Evolutionary conservation across 2,329 filamentous ascomycete species (phyloP), one percentile per base, ranked within the genome.

Genomic region (Ascochyta koolunga): DNA sequence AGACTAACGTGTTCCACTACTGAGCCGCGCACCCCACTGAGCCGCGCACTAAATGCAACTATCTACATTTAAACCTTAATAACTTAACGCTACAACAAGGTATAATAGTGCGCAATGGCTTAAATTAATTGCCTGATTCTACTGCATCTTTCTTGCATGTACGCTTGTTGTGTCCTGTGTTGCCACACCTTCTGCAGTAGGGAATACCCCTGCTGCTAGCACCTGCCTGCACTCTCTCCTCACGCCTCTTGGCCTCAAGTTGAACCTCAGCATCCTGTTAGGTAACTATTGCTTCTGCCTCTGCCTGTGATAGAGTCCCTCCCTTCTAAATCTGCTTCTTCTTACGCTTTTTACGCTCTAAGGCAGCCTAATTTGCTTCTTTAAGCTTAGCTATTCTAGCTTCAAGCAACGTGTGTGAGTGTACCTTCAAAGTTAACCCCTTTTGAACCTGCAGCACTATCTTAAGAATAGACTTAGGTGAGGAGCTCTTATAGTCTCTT

Each of bases 401-500:
- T 38, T 16, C 35, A n/a, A 56, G 18, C 24, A 51, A 33, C 27
- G n/a, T 25, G 11, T 18, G 4, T 41, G 22, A 40, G 46, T 55
- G 35, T 40, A 45, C 29, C 19, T 21, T 35, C 10, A 45, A 25
- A 24, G 3, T 13, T 15, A 19, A 16, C 15, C 32, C 42, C 7
- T 35, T 45, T 18, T 45, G 2, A 13, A 36, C 10, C 42, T 45
- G 24, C 32, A 36, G 16, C n/a, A 46, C 33, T 19, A 46, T 46
- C 11, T 41, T 32, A 32, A 13, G 45, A 44, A 61, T 50, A 61
- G 67, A 72, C 19, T 59, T 58, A 35, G 50, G 39, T 53, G 68
- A 42, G 27, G 60, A 66, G 16, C 47, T 42, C 24, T 54, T 44
- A 38, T 65, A 64, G 22, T 16, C n/a, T n/a, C n/a, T n/a, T n/a